Conservation (phyloP, 2,329 filamentous ascomycete species). For the Laburnicola sp. region DNA sequence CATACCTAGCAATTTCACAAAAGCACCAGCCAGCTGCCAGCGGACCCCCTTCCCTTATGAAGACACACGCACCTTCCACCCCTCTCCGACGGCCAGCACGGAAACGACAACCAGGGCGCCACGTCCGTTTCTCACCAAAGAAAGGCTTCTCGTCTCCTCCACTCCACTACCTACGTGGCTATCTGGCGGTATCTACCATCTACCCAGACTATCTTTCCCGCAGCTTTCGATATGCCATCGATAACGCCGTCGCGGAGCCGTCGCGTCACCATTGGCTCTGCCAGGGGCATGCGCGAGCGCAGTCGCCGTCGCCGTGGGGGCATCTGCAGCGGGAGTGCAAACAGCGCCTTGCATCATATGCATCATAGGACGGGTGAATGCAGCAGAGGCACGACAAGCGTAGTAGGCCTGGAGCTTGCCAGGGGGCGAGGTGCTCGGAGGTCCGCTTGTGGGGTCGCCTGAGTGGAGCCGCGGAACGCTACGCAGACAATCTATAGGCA, state of each 20-base stretch:
- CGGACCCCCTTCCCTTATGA: constrained; percentile 3
- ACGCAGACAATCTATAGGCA: no score
- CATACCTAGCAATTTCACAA: neutral
- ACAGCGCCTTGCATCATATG: neutral
- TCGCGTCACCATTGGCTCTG: neutral
- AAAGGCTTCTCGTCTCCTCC: no score
- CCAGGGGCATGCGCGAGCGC: neutral
- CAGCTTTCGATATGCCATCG: no score
- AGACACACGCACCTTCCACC: neutral
- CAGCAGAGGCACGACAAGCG: neutral
- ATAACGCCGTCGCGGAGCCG: constrained; percentile 5
- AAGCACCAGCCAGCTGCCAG: constrained; percentile 4
- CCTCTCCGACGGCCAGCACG: no score
- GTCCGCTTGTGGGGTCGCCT: no score
- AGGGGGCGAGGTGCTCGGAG: neutral
- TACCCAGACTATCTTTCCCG: no score
- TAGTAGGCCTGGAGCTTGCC: neutral
- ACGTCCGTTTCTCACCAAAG: neutral
- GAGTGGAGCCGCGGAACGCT: no score
- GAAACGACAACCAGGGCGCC: neutral
- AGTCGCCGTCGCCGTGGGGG: neutral
- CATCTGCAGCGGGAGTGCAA: neutral
- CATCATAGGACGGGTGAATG: no score
- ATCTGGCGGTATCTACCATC: no score
- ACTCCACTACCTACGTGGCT: no score